Base-by-base conservation (phyloP, 768 basidiomycete species). In the Lactifluus piperatus region DNA sequence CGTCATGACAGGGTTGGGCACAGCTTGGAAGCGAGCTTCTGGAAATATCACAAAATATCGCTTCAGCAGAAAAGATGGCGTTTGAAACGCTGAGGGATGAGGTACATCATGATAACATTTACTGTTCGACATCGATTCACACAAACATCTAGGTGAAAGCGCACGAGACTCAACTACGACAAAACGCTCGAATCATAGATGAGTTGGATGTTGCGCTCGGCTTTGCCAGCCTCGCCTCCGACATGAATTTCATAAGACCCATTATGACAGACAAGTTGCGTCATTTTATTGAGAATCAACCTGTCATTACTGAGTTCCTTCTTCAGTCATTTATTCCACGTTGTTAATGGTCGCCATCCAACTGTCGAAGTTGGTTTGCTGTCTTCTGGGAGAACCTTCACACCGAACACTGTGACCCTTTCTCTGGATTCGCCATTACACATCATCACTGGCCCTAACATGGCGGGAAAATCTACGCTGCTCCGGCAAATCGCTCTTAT, bases 401-500 rank as follows among this genome's bases (percentile, higher is more conserved):
- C 84, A 1, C 85, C 94, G 0, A 98, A 98, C 70, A 85, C 86
- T 2, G 77, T 93, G 22, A 64, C 74, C 16, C 77, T 98, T 66
- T 74, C 74, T 3, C 74, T 82, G 0, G 66, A 72, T 13, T 83
- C 85, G 16, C 82, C 81, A 29, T 67, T 97, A 10, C 94, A 95
- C 64, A 69, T 86, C 56, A 88, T 98, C 62, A 97, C 94, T 6
- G 94, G 94, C 0, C 94, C 95, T 0, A 97, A 97, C 67, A 94
- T 93, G 91, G 91, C 88, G 6, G 90, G 90, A 54, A 99, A 99
- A 72, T 94, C 92, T 2, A 97, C 95, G 0, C 77, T 91, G 26
- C 79, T 99, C 36, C 87, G 95, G 29, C 94, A 97, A 69, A 90
- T 84, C 0, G 95, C 95, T 16, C 77, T 98, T 32, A 87, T 97